Evolutionary conservation across 208 protist genomes (phyloP), one percentile per base, ranked within the genome.

Genomic region (Crithidia mellificae): DNA sequence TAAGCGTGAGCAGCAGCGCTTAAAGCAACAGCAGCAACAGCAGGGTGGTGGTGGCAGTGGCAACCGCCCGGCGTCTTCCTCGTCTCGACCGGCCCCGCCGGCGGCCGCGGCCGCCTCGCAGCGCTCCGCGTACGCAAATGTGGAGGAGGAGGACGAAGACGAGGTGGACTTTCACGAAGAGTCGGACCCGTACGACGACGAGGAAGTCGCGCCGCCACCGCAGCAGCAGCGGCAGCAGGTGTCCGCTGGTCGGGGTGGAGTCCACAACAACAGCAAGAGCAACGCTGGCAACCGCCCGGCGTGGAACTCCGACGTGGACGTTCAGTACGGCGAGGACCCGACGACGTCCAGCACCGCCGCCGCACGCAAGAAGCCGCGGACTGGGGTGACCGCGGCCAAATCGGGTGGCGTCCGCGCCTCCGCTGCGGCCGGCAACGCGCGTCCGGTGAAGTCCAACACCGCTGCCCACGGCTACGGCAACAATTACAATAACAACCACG

Each of bases 241-340:
- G n/a, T n/a, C n/a, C n/a, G n/a, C n/a, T n/a, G n/a, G n/a, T n/a
- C n/a, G n/a, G n/a, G n/a, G n/a, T n/a, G n/a, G n/a, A n/a, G n/a
- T n/a, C n/a, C n/a, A n/a, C n/a, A n/a, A n/a, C n/a, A n/a, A n/a
- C n/a, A n/a, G n/a, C n/a, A n/a, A n/a, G n/a, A n/a, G n/a, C n/a
- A n/a, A n/a, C n/a, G n/a, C n/a, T 20, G 46, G 32, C 34, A 67
- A 63, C 25, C 81, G 81, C 50, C 88, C 85, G 0, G 74, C 62
- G 38, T 93, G 84, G 83, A 93, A 89, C 65, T 78, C 67, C 29
- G 88, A 90, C 46, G 65, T 87, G 22, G 79, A 74, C 6, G 49
- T 87, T 39, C 24, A 34, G 15, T 50, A 79, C 47, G 64, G 58
- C 15, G 61, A 78, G 2, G 36, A 69, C 22, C 20, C 53, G 6